phyloP scores from a whole-genome alignment of 805 yeast species.

The Phaffomyces antillensis region DNA sequence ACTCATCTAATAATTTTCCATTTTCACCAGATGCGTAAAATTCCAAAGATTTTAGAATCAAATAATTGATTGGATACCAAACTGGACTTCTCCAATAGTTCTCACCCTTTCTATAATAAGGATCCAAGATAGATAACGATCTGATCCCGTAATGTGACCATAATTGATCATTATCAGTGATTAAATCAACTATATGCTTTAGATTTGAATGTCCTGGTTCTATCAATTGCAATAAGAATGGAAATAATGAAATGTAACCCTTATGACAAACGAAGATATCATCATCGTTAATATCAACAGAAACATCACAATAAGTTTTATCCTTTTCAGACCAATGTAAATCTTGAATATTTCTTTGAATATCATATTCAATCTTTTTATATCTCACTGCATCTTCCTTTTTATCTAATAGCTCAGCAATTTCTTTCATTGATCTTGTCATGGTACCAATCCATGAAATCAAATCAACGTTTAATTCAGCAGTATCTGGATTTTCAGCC shows the following conservation, averaged over 20 bases:
- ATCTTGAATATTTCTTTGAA: slow-evolving; percentile 57
- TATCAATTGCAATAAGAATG: slow-evolving; percentile 68
- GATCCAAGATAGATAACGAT: slow-evolving; percentile 65
- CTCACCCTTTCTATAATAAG: slow-evolving; percentile 66
- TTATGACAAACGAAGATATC: slow-evolving; percentile 73
- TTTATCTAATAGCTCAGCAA: slow-evolving; percentile 57
- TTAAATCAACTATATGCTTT: slow-evolving; percentile 42
- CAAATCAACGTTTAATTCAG: slow-evolving; percentile 86
- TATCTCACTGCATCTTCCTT: slow-evolving; percentile 53
- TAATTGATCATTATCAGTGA: slow-evolving; percentile 64
- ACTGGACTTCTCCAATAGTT: slow-evolving; percentile 95
- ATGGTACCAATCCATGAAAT: slow-evolving; percentile 91
- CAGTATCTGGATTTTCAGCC: slow-evolving; percentile 69
- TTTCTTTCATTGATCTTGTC: slow-evolving; percentile 72
- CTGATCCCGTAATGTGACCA: slow-evolving; percentile 79
- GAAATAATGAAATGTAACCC: slow-evolving; percentile 84
- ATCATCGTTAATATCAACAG: slow-evolving; percentile 68
- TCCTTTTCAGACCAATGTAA: slow-evolving; percentile 75
- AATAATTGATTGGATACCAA: slow-evolving; percentile 88
- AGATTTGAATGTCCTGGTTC: slow-evolving; percentile 42
- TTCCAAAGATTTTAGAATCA: slow-evolving; percentile 62
- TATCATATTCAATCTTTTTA: slow-evolving; percentile 43
- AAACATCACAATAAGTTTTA: slow-evolving; percentile 72
- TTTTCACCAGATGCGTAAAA: slow-evolving; percentile 38
- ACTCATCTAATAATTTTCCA: slow-evolving; percentile 22